phyloP scores from a whole-genome alignment of 306 rosid genomes.

The Benincasa hispida region DNA sequence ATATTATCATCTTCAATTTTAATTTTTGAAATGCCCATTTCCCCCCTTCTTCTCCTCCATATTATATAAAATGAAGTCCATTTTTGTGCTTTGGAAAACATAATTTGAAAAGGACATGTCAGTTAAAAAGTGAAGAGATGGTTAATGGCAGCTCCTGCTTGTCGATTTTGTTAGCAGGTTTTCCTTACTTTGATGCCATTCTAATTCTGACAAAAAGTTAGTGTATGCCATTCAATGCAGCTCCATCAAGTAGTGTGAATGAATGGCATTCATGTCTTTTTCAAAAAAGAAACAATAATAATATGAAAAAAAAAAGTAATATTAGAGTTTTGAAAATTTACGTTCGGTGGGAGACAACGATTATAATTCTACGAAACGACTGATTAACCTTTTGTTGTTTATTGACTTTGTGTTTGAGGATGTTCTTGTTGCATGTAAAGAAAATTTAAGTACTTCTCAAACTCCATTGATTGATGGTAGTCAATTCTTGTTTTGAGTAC shows the following conservation, averaged over 20 bases:
- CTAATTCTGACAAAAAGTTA: neutral
- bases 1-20: neutral
- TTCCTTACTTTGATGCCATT: conserved; percentile 4
- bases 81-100: neutral
- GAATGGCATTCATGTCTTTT: neutral
- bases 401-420: no score
- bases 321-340: neutral
- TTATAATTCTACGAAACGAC: no score
- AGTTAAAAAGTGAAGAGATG: neutral
- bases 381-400: neutral
- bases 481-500: no score
- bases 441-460: no score
- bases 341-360: no score
- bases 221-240: neutral
- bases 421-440: no score
- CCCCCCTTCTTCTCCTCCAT: neutral
- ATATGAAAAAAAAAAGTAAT: neutral
- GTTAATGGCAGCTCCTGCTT: conserved; percentile 2
- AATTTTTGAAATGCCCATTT: neutral
- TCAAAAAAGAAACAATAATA: neutral
- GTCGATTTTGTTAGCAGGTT: neutral
- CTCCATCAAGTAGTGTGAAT: neutral
- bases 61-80: neutral
- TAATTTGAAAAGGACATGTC: neutral
- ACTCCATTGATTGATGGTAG: no score